Base-by-base conservation (phyloP, 768 basidiomycete species). In the Pleurotus ostreatus region DNA sequence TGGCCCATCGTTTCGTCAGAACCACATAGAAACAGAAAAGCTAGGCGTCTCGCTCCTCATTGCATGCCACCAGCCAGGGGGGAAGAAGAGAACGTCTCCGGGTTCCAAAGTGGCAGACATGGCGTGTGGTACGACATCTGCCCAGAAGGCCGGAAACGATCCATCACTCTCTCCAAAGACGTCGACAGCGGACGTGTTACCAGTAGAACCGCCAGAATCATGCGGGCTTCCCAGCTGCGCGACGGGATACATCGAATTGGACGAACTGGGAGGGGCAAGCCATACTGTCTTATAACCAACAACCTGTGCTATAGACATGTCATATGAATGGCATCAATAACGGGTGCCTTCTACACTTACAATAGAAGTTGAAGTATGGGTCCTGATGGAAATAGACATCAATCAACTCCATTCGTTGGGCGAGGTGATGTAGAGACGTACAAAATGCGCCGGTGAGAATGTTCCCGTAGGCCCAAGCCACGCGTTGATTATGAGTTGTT, bases 21-120 rank as follows among this genome's bases (percentile, higher is more conserved):
- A 95, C 92, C 92, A 94, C 80, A 93, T 88, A 30, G 94, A 95
- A 46, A 94, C 79, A 43, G 92, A 94, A 66, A 92, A 87, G 71
- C 92, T 93, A 39, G 77, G 83, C 20, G 81, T 80, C 71, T 92
- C 90, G 68, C 85, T 87, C 60, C 85, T 82, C 89, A 93, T 90
- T 15, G 87, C 88, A 69, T 96, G 93, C 93, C 93, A 96, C 93
- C 93, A 96, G 25, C 90, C 86, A 3, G 90, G 88, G 16, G 96
- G 96, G 61, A 98, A 86, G 66, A 90, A 89, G 45, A 98, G 73
- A 44, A 95, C 56, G 70, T 98, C 96, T 0, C 95, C 96, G 1
- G 94, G 86, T 54, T 78, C 72, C 1, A 98, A 75, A 1, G 83
- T 83, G 30, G 79, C 80, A 47, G 76, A 75, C 70, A 80, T 76